Conservation (phyloP, 495 filamentous ascomycete genomes). For the Monascus purpureus region DNA sequence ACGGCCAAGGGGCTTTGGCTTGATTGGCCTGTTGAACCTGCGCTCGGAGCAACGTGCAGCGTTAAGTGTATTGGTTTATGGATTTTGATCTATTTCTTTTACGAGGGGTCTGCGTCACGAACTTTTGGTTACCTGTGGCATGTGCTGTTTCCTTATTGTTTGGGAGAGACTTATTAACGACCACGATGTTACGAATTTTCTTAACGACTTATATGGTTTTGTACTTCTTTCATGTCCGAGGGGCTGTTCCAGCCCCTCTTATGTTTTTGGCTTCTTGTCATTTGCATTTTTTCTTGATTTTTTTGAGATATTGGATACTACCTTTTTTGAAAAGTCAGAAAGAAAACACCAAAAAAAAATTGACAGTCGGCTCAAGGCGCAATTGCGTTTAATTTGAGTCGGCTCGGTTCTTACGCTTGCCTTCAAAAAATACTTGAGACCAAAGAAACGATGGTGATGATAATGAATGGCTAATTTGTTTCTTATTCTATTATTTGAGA, state of each 20-base stretch:
- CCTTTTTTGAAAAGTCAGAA: no score
- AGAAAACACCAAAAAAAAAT: no score
- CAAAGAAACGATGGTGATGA: constrained; percentile 5
- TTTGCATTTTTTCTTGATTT: no score
- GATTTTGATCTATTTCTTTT: no score
- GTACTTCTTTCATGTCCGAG: neutral
- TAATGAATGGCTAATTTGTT: constrained; percentile 12
- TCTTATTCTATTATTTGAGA: no score
- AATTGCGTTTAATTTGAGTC: neutral
- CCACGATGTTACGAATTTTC: constrained; percentile 37
- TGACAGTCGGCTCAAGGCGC: no score
- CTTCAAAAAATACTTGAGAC: neutral
- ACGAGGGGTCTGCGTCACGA: constrained; percentile 12
- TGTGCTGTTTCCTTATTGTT: constrained; percentile 7
- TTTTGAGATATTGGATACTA: no score
- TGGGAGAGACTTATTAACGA: constrained; percentile 22
- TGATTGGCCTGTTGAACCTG: no score
- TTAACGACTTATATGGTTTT: constrained; percentile 8
- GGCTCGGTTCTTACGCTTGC: neutral
- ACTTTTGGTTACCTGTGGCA: constrained; percentile 12
- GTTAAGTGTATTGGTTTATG: no score
- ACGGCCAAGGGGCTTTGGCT: no score
- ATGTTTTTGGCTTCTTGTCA: no score
- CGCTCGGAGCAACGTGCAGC: no score
- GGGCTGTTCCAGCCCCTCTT: neutral